Base-by-base conservation (phyloP, 2,329 filamentous ascomycete species). In the Alternaria hordeiaustralica region DNA sequence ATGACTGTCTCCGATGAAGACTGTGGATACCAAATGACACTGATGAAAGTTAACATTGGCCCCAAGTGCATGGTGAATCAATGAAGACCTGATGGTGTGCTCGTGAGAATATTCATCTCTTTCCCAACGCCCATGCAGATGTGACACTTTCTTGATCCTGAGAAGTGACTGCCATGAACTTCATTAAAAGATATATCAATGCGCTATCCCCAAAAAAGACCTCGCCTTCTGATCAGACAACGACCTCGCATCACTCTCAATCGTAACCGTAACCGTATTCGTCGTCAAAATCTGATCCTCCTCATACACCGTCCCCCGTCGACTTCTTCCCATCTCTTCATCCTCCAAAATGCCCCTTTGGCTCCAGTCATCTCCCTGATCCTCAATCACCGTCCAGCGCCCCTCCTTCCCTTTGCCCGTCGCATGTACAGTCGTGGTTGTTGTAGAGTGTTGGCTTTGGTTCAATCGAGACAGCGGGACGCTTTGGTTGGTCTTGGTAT, bases 211-310 rank as follows among this genome's bases (percentile, higher is more conserved):
- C 11, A 61, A 33, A 36, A 61, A 61, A 2, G 33, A 61, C 23
- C 54, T 46, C 4, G 45, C 46, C 45, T 36, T 51, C 20, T 33
- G 33, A 7, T 47, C 46, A 33, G 45, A 51, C 25, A 41, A 0
- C 36, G 36, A 41, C 5, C 25, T n/a, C 25, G 45, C 45, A 30
- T 63, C 58, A 21, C 26, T 41, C 36, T 57, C 55, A 41, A 65
- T 33, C 5, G 45, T 60, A 12, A 65, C 60, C 7, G 63, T 63
- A 13, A 65, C 55, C 5, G 60, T 65, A 15, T 49, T 63, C 20
- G 55, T 63, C 56, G 59, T 55, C 36, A 63, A 18, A 12, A 65
- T 63, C 2, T 51, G 45, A 4, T 46, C 41, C 30, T 45, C 55
- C n/a, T 50, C 60, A 15, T 50, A 49, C 8, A 33, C 21, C 15